phyloP scores from a whole-genome alignment of 1,284 basidiomycete genomes.

The Polyporus tsugae region DNA sequence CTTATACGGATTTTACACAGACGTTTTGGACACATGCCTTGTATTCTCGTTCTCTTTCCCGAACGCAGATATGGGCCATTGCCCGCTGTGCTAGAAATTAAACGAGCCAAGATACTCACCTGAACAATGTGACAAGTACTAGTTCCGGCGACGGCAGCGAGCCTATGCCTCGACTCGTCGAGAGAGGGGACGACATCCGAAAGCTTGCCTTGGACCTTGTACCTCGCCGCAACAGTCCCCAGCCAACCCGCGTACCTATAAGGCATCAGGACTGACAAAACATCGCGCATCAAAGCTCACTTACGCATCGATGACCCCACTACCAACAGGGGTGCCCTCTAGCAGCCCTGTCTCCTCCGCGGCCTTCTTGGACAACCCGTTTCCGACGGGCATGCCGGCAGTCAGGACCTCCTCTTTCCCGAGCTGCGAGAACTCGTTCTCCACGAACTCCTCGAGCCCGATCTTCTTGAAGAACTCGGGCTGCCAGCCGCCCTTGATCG shows the following conservation, averaged over 20 bases:
- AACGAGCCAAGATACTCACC: conserved; percentile 47
- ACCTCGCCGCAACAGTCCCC: conserved; percentile 91
- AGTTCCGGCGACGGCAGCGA: conserved; percentile 95
- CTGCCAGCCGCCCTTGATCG: conserved; percentile 84
- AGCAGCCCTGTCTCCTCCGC: conserved; percentile 88
- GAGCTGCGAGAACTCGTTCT: conserved; percentile 79
- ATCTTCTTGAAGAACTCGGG: conserved; percentile 88
- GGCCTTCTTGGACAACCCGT: conserved; percentile 81
- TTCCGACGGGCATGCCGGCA: conserved; percentile 93
- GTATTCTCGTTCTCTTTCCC: too few species aligned
- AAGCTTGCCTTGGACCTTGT: conserved; percentile 62
- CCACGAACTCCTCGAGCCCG: conserved; percentile 76
- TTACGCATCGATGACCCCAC: conserved; percentile 94
- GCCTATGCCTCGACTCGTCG: conserved; percentile 80
- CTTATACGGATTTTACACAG: too few species aligned
- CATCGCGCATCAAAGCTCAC: conserved; percentile 36
- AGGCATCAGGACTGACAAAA: conserved; percentile 11
- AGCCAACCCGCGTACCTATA: conserved; percentile 96
- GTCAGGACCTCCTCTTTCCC: conserved; percentile 80
- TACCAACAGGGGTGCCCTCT: conserved; percentile 94
- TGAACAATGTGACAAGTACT: conserved; percentile 96
- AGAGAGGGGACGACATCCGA: conserved; percentile 63
- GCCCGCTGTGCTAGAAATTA: background rate
- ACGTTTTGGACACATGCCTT: too few species aligned
- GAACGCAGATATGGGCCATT: too few species aligned